Conservation (phyloP, 202 grass and related monocot genomes). For the Hordeum pubiflorum region DNA sequence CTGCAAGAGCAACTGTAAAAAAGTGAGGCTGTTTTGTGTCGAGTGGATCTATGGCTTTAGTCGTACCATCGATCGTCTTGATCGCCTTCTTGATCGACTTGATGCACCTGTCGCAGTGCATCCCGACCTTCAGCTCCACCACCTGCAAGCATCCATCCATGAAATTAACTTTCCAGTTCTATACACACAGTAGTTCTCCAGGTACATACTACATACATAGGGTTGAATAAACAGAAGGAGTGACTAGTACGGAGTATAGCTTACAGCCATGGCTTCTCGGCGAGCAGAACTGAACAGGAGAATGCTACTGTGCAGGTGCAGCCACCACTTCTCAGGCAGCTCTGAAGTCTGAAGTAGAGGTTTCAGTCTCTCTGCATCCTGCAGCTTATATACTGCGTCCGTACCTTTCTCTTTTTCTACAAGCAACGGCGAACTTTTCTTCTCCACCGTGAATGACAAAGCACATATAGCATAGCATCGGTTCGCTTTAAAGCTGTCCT, state of each 20-base stretch:
- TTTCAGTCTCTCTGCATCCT: not conserved
- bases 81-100: conserved; percentile 94
- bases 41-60: not conserved
- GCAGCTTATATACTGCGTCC: conserved; percentile 39
- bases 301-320: not conserved
- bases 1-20: not conserved
- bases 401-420: conserved; percentile 46
- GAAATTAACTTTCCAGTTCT: not conserved
- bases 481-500: conserved; percentile 31
- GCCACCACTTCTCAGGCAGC: not conserved
- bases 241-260: not conserved
- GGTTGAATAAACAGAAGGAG: conserved; percentile 1
- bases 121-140: conserved; percentile 82
- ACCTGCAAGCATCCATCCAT: conserved; percentile 31
- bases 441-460: conserved; percentile 47
- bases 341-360: not conserved
- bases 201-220: not conserved
- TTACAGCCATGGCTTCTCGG: conserved; percentile 56
- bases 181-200: not conserved
- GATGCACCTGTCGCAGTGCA: conserved; percentile 93
- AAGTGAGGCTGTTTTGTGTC: not conserved
- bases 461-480: conserved; percentile 16
- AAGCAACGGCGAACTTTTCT: conserved; percentile 38
- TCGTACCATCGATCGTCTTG: conserved; percentile 71
- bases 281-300: not conserved